Conservation (phyloP, 495 filamentous ascomycete genomes). For the Penicillium coffeae region DNA sequence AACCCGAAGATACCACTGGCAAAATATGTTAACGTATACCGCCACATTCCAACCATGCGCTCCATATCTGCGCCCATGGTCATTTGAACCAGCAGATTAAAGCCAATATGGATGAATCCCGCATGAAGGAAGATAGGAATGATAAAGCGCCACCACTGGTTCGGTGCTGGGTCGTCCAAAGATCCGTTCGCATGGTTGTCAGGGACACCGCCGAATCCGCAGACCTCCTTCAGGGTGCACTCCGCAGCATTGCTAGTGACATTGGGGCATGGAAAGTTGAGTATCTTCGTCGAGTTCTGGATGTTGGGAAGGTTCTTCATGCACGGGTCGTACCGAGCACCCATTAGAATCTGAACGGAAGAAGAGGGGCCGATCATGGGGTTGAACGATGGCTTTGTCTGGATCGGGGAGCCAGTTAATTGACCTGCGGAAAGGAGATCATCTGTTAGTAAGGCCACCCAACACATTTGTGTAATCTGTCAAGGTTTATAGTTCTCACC, state of each 20-base stretch:
- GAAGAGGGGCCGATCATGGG: conserved; percentile 94
- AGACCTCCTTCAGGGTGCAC: conserved; percentile 74
- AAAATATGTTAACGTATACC: conserved; percentile 86
- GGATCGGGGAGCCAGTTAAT: conserved; percentile 64
- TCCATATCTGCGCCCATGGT: conserved; percentile 90
- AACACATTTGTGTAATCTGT: neutral
- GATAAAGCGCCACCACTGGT: conserved; percentile 98
- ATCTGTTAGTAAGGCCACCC: neutral
- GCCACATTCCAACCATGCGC: conserved; percentile 73
- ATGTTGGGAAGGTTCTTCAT: conserved; percentile 79
- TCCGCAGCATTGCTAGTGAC: conserved; percentile 53
- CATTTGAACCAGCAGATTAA: conserved; percentile 89
- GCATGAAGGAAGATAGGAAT: conserved; percentile 92
- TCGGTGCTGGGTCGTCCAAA: conserved; percentile 55
- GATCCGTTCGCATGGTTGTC: conserved; percentile 47
- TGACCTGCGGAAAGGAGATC: conserved; percentile 19
- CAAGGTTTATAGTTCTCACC: conserved; percentile 46
- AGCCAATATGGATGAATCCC: conserved; percentile 88
- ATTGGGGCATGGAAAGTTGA: conserved; percentile 73
- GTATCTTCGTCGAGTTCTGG: conserved; percentile 49
- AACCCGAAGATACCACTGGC: conserved; percentile 93
- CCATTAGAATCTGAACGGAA: conserved; percentile 93
- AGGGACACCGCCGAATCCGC: conserved; percentile 72
- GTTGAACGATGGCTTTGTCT: conserved; percentile 83
- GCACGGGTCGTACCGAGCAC: conserved; percentile 85